Conservation (phyloP, 495 filamentous ascomycete species). For the Friedmanniomyces simplex region DNA sequence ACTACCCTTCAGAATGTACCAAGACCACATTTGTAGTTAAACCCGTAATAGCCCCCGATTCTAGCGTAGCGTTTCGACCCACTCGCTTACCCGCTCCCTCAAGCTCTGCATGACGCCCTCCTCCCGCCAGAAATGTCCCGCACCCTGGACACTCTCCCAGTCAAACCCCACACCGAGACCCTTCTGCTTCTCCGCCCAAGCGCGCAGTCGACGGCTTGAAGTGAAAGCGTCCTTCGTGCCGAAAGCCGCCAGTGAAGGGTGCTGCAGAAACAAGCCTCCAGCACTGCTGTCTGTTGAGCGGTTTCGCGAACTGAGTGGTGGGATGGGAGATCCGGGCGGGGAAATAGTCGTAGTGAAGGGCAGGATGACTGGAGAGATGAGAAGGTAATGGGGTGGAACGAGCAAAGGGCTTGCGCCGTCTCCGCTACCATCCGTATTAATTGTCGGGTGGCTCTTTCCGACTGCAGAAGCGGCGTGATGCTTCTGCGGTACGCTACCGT, state of each 20-base stretch:
- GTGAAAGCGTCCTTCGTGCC: constrained; percentile 74
- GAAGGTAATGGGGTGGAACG: constrained; percentile 51
- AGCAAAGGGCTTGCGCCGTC: no score
- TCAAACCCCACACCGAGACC: constrained; percentile 38
- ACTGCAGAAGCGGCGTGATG: no score
- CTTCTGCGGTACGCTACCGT: background rate
- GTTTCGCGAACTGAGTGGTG: background rate
- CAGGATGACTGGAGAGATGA: constrained; percentile 70
- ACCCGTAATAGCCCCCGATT: background rate
- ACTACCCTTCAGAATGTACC: background rate
- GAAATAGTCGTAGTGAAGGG: constrained; percentile 50
- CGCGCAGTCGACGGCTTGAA: constrained; percentile 51
- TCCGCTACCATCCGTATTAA: no score
- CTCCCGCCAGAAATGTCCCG: constrained; percentile 80
- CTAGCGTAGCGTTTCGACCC: constrained; percentile 24
- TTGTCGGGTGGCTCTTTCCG: no score
- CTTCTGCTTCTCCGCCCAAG: constrained; percentile 56
- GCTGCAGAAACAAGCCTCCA: constrained; percentile 32
- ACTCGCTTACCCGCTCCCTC: constrained; percentile 37
- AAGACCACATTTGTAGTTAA: background rate
- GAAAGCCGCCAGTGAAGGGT: constrained; percentile 61
- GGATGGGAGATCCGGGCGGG: constrained; percentile 25
- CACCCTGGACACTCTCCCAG: constrained; percentile 49
- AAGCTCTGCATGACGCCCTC: constrained; percentile 48
- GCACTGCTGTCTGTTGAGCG: background rate